A percentile compares a stretch with the other conserved stretches of the same genome.
Evolutionary conservation across 2,329 filamentous ascomycete genomes (phyloP).

Genomic region (Monilinia polystroma): DNA sequence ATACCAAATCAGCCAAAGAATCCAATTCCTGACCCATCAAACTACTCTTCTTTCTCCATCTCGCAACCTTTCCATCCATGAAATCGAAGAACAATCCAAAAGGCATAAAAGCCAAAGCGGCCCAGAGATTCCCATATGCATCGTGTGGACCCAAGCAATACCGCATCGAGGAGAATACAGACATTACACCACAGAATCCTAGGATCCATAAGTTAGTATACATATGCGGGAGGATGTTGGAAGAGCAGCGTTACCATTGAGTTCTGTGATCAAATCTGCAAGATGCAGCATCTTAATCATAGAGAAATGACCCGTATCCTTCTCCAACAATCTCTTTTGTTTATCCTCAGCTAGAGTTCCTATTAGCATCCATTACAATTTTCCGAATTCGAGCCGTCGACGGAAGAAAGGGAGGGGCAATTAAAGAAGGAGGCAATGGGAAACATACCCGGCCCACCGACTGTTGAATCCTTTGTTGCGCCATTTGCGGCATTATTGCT

Average conservation of each 20-base stretch:
- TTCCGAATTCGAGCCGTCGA: constrained; percentile 3
- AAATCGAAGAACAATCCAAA: constrained; percentile 97
- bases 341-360: constrained; percentile 62
- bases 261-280: constrained; percentile 78
- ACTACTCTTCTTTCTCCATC: constrained; percentile 95
- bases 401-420: constrained; percentile 14
- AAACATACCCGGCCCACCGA: constrained; percentile 46
- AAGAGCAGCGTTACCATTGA: constrained; percentile 61
- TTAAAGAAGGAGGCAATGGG: neutral
- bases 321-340: constrained; percentile 70
- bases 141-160: constrained; percentile 77
- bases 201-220: constrained; percentile 8
- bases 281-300: constrained; percentile 70
- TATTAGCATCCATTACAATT: constrained; percentile 25
- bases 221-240: constrained; percentile 24
- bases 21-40: constrained; percentile 98
- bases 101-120: constrained; percentile 82
- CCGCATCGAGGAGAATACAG: constrained; percentile 89
- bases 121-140: constrained; percentile 69
- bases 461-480: constrained; percentile 46
- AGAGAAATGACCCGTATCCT: constrained; percentile 72
- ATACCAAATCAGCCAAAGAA: constrained; percentile 89
- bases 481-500: constrained; percentile 51
- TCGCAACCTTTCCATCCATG: constrained; percentile 93
- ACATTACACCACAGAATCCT: constrained; percentile 91